Percentiles rank a stretch among this genome's conserved stretches.
phyloP scores from a whole-genome alignment of 495 filamentous ascomycete genomes.

The Hypoxylon subgilvum region DNA sequence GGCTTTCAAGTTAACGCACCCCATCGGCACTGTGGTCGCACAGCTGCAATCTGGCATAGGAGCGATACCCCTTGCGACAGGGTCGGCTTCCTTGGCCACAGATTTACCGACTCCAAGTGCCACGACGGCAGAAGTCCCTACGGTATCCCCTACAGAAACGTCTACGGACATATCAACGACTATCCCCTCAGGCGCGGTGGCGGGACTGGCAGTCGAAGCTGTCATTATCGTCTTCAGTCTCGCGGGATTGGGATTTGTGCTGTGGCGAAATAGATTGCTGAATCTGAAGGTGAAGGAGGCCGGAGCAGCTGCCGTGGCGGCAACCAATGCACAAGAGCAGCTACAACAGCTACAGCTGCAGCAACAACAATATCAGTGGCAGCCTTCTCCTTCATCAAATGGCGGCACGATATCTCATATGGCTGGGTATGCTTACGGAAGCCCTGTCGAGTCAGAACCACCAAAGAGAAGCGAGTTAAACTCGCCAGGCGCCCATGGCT shows the following conservation, averaged over 20 bases:
- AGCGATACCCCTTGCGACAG: slow-evolving; percentile 16
- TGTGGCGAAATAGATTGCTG: slow-evolving; percentile 21
- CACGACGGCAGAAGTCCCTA: not conserved
- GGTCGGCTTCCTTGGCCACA: not conserved
- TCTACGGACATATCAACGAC: not conserved
- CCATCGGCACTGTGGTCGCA: slow-evolving; percentile 27
- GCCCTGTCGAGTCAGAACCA: slow-evolving; percentile 3
- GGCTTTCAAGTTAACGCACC: slow-evolving; percentile 34
- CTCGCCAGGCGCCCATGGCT: not conserved
- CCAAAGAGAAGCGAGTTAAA: slow-evolving; percentile 19
- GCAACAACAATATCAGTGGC: slow-evolving; percentile 23
- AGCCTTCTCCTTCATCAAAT: slow-evolving; percentile 10
- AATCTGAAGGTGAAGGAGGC: slow-evolving; percentile 14
- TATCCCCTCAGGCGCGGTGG: slow-evolving; percentile 15
- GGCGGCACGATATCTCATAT: not conserved
- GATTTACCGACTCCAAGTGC: not conserved
- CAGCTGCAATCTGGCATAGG: slow-evolving; percentile 24
- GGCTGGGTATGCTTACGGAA: slow-evolving; percentile 1
- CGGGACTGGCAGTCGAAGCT: slow-evolving; percentile 19
- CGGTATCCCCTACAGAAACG: too few relatives aligned
- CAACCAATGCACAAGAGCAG: slow-evolving; percentile 4
- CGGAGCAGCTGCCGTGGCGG: slow-evolving; percentile 4
- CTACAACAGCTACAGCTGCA: slow-evolving; percentile 9
- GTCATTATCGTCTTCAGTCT: slow-evolving; percentile 8
- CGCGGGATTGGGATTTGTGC: slow-evolving; percentile 10